Base-by-base conservation (phyloP, 768 basidiomycete species). In the Panaeolus cyanescens region DNA sequence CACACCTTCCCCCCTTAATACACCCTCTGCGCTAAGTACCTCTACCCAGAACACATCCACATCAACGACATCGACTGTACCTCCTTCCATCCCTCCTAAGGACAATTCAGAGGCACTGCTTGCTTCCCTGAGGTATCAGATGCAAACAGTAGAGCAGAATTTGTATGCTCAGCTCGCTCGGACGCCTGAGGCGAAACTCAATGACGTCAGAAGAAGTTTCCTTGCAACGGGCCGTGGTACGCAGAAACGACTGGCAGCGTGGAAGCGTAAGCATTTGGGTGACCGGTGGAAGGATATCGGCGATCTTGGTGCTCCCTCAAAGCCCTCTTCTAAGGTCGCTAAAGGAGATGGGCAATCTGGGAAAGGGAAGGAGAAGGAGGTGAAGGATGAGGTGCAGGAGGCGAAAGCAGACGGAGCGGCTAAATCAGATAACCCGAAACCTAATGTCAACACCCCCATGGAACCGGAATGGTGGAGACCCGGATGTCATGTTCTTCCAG, bases 381-480 rank as follows among this genome's bases (percentile, higher is more conserved):
- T 34, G 6, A 34, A 34, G 13, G 33, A 34, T 34, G 33, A 34
- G 33, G 33, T 6, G 17, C 6, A 42, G 19, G 39, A 42, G 39
- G 39, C 3, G 19, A 42, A 42, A 8, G 39, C 8, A 7, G 39
- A 20, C 12, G 39, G 22, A 42, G 2, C 19, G 39, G 39, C 45
- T 4, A 30, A 28, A 13, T 50, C 22, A 15, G 25, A 50, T 13
- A 4, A 9, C 13, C 8, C 3, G 2, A 25, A 50, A 22, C 20
- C 8, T 42, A 9, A 25, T 42, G 40, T 3, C 1, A 28, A 1
- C 19, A 15, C 25, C 8, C 30, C 69, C 9, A 65, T 68, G n/a
- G 84, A 87, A 59, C 89, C 89, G 1, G 82, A 79, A 32, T 92
- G 90, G 90, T 91, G 88, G 88, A 71, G 68, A 15, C 74, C 72